These are phyloP conservation scores for Aspergillus uvarum DNA, from an alignment of 2,329 filamentous ascomycete genomes.

Conservation along the genomic window DNA sequence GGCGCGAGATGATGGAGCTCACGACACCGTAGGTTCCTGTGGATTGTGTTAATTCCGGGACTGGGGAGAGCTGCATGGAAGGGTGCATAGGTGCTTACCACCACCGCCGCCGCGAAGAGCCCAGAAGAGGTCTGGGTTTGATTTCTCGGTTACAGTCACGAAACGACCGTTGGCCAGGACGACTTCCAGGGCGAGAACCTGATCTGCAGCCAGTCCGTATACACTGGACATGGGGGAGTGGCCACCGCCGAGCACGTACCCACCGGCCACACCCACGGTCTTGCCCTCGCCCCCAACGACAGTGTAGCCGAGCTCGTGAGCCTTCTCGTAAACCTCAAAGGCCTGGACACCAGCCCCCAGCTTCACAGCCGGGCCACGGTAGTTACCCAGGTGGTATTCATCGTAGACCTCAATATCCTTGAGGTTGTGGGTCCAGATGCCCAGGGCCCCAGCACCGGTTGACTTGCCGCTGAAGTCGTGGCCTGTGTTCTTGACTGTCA, in stretches of 20 bases:
- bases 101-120: slow-evolving; percentile 60
- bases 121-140: slow-evolving; percentile 59
- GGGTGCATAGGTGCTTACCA: neutral
- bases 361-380: slow-evolving; percentile 53
- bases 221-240: slow-evolving; percentile 54
- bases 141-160: slow-evolving; percentile 25
- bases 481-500: slow-evolving; percentile 48
- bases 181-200: slow-evolving; percentile 28
- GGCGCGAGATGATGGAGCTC: slow-evolving; percentile 28
- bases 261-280: slow-evolving; percentile 60
- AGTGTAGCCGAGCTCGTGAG: slow-evolving; percentile 47
- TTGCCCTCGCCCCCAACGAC: slow-evolving; percentile 54
- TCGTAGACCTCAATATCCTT: slow-evolving; percentile 45
- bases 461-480: slow-evolving; percentile 52
- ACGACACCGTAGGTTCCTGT: slow-evolving; percentile 34
- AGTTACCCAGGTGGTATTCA: slow-evolving; percentile 41
- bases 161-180: slow-evolving; percentile 28
- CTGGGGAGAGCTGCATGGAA: neutral
- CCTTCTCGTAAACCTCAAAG: slow-evolving; percentile 48
- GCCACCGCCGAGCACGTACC: slow-evolving; percentile 61
- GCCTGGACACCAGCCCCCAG: slow-evolving; percentile 57
- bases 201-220: slow-evolving; percentile 52
- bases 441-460: slow-evolving; percentile 48
- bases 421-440: slow-evolving; percentile 52
- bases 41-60: neutral